Base-by-base conservation (phyloP, 2,329 filamentous ascomycete genomes). In the Alternaria ethzedia region DNA sequence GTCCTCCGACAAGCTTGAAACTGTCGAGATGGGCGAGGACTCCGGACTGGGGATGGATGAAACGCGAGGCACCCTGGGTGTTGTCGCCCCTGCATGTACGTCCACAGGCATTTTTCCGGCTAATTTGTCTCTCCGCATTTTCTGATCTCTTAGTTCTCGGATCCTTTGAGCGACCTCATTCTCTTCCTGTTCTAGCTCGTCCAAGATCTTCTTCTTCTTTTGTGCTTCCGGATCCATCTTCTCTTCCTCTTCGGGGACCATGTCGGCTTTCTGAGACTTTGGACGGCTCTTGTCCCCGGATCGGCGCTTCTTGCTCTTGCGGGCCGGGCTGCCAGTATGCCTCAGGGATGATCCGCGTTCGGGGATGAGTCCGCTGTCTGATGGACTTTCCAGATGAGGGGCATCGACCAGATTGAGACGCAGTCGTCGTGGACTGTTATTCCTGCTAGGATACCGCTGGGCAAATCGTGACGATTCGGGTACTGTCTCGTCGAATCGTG, bases 111-210 rank as follows among this genome's bases (percentile, higher is more conserved):
- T 63, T 62, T 75, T 75, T 43, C 74, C 73, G 43, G 78, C 75
- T 65, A 78, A 70, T 67, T 80, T 82, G 49, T 87, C 84, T 63
- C 86, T 83, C 70, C 83, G 82, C 75, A 86, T 82, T 67, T 87
- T 86, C 65, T 86, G 85, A 68, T 86, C 83, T 70, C 86, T 85
- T 30, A 89, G 74, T 69, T 89, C 83, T 70, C 84, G 83, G 54
- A 89, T 89, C 46, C 85, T 81, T 59, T 84, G 84, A 36, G 85
- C 86, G 7, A 89, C 87, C 44, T 87, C 83, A 66, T 85, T 87
- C 26, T 87, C 85, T 59, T 83, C 84, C 43, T 73, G 71, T 59
- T 78, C 76, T 44, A 79, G 55, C 51, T 79, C 77, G 49, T 72
- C 72, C 15, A 79, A 58, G 26, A 78, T 71, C 50, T 73, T 75